phyloP scores from a whole-genome alignment of 2,329 filamentous ascomycete species.

The Sporothrix phasma region DNA sequence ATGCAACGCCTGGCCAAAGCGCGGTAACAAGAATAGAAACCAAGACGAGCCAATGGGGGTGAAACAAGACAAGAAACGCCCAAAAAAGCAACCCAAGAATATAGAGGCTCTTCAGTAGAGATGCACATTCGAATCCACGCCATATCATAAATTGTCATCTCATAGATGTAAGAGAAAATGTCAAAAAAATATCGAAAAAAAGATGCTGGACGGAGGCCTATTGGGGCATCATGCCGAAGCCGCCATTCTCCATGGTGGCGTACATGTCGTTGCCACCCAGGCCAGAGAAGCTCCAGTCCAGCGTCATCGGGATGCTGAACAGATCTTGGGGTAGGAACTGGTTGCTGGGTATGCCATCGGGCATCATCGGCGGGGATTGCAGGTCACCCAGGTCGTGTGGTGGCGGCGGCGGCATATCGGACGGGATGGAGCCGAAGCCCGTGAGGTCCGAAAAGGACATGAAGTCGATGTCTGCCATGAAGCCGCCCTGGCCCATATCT shows the following conservation, averaged over 20 bases:
- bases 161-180: background rate
- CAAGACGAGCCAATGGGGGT: background rate
- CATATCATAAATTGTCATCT: background rate
- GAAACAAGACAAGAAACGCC: background rate
- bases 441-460: conserved; percentile 37
- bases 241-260: conserved; percentile 54
- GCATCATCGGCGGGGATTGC: conserved; percentile 27
- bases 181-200: background rate
- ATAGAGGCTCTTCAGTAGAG: background rate
- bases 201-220: background rate
- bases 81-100: background rate
- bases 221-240: conserved; percentile 28
- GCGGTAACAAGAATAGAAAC: background rate
- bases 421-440: conserved; percentile 30
- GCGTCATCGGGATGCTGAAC: conserved; percentile 90
- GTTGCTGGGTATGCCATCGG: conserved; percentile 51
- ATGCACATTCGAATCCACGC: background rate
- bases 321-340: conserved; percentile 87
- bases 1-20: background rate
- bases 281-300: conserved; percentile 77
- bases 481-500: background rate
- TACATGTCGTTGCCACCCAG: conserved; percentile 58
- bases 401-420: conserved; percentile 15
- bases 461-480: conserved; percentile 17
- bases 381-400: conserved; percentile 18